Base-by-base conservation (phyloP, 164 flowering plant genomes). In the Cinnamomum chago region DNA sequence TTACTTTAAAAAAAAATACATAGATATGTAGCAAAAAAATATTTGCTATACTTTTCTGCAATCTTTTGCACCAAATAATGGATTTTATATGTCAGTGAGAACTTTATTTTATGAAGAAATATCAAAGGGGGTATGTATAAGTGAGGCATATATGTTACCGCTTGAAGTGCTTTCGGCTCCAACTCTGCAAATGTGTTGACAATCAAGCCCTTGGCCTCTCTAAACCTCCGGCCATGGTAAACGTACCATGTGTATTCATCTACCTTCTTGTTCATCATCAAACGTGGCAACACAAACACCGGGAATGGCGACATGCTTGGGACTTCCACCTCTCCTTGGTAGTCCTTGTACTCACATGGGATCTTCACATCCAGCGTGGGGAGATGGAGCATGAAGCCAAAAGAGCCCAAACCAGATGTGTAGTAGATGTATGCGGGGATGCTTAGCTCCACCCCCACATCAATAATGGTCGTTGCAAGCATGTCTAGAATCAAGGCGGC, bases 351-450 rank as follows among this genome's bases (percentile, higher is more conserved):
- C 10, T 60, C 58, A 17, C 35, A 22, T 10, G 50, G 30, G n/a
- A 62, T 62, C 27, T 33, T 40, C 14, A 2, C 5, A 14, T 72
- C 25, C 10, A 72, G 67, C 47, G 52, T 66, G 11, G 76, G 73
- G 47, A 75, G 77, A 14, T 70, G 27, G 73, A 75, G 77, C 73
- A 75, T 69, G 73, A 75, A 62, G 5, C 47, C 23, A 3, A 75
- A 62, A 24, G 40, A 23, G 51, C 5, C 60, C 3, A 68, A 50
- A 2, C 69, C 67, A 25, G 69, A 60, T 9, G 73, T 40, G 60
- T 62, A 75, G 72, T 28, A 75, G 58, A 75, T 18, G 68, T 75
- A 75, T 10, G 68, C 1, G 1, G 77, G 77, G 68, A 75, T 70
- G 62, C 68, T 68, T 5, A 70, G 68, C 50, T 69, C 58, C 15